Evolutionary conservation across 768 basidiomycete species (phyloP), one percentile per base, ranked within the genome.

Genomic region (Boletellus ananas): DNA sequence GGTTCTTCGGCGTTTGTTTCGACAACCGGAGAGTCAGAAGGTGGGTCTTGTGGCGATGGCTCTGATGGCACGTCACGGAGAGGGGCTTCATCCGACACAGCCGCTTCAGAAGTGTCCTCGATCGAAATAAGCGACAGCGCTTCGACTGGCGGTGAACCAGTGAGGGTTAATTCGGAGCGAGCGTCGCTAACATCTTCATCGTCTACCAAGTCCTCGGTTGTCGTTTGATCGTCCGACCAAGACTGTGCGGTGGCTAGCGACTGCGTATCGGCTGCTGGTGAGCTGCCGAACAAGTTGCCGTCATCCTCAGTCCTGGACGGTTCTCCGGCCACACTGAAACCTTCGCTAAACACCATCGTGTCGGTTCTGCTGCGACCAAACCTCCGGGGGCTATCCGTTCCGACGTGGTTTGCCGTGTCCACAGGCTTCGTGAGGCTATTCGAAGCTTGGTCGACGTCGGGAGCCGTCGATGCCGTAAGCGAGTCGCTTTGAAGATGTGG

Each of bases 291-390:
- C 25, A 61, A 47, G 45, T 31, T 27, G 4, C 6, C 23, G 20
- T 25, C 46, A 25, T 57, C 54, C 9, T 55, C 63, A 34, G 31
- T 29, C 43, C 52, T 65, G 21, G 70, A 62, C 11, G 74, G 49
- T 47, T 77, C 76, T 42, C 76, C 76, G 10, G 62, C 63, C 42
- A 74, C 52, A 44, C 44, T 69, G 34, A 56, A 69, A 0, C 61
- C 71, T 51, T 79, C 76, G 58, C 77, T 80, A 55, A 80, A 77
- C 18, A 88, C 78, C 87, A 89, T 88, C 3, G 86, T 89, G 55
- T 87, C 85, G 9, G 86, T 87, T 53, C 85, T 71, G 52, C 64
- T 77, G 29, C 85, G 71, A 2, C 83, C 80, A 18, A 73, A 58
- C 35, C 66, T 75, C 9, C 78, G 69, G 34, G 78, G 72, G 58